Base-by-base conservation (phyloP, 2,329 filamentous ascomycete genomes). In the Cytospora piceae region DNA sequence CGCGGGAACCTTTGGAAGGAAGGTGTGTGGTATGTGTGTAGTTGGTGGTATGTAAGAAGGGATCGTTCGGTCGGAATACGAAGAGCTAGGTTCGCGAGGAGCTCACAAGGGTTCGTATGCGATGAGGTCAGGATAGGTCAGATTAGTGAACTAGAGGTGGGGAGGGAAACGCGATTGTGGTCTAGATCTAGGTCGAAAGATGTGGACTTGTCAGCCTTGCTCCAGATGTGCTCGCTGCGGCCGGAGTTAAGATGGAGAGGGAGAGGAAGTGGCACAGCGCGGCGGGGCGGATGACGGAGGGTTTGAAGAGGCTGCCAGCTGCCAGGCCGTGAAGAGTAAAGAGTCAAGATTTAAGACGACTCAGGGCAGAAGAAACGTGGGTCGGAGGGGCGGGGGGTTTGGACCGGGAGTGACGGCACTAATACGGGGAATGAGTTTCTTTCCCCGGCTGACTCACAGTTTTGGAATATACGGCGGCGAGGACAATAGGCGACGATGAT, bases 241-340 rank as follows among this genome's bases (percentile, higher is more conserved):
- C 17, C 58, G 55, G 63, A 63, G 37, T 60, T 46, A 57, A 59
- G 59, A 51, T 62, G 59, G 66, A 60, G 54, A 42, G 57, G 29
- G 58, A 55, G 49, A 37, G 11, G 46, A 34, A 37, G 61, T 57
- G 61, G 63, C 59, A 57, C 27, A 31, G 51, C 37, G 51, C 39
- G 52, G 66, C 66, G 63, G 59, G 66, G 66, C 56, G 66, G 29
- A 65, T 65, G 66, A 67, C 66, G 63, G 65, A 61, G 63, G 31
- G 52, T 54, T 57, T 39, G 58, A 46, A 56, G 51, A 65, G 57
- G 63, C 63, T 37, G 58, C 61, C 39, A 59, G 56, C 32, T 51
- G 20, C 42, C 42, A 46, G 42, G 42, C 42, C 59, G 54, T 31
- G 49, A 61, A 46, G 31, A 39, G 29, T 53, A 53, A 32, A 46